Conservation (phyloP, 2,329 filamentous ascomycete species). For the Pseudogymnoascus sp. region DNA sequence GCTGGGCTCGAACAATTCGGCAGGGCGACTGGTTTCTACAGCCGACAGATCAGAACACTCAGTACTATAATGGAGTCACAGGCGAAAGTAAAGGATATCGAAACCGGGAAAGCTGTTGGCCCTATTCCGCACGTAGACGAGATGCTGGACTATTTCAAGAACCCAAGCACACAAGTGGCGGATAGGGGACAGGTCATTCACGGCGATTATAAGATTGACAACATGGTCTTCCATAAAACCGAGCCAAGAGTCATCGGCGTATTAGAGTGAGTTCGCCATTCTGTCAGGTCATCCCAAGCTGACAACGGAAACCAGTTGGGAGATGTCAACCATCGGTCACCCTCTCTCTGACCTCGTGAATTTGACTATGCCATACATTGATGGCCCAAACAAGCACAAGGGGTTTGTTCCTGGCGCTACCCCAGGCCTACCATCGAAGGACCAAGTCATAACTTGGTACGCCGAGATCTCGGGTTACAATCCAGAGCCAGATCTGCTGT, state of each 20-base stretch:
- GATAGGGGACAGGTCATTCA: slow-evolving; percentile 79
- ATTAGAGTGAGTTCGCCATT: slow-evolving; percentile 57
- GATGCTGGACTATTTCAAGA: slow-evolving; percentile 69
- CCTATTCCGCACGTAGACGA: slow-evolving; percentile 76
- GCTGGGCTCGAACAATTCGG: slow-evolving; percentile 70
- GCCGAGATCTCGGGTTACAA: slow-evolving; percentile 63
- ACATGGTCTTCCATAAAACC: slow-evolving; percentile 81
- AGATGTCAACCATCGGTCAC: slow-evolving; percentile 97
- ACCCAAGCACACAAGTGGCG: slow-evolving; percentile 60
- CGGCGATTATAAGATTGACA: slow-evolving; percentile 95
- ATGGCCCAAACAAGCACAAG: slow-evolving; percentile 32
- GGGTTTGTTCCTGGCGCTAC: slow-evolving; percentile 41
- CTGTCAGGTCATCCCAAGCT: background rate
- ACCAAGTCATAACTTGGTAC: slow-evolving; percentile 60
- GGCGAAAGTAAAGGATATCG: slow-evolving; percentile 65
- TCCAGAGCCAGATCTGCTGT: slow-evolving; percentile 52
- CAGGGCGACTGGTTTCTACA: slow-evolving; percentile 69
- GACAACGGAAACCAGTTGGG: slow-evolving; percentile 53
- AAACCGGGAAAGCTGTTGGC: slow-evolving; percentile 69
- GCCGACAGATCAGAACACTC: slow-evolving; percentile 79
- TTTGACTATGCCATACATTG: slow-evolving; percentile 48
- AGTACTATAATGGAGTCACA: slow-evolving; percentile 70
- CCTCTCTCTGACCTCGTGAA: slow-evolving; percentile 87
- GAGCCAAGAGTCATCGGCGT: slow-evolving; percentile 86
- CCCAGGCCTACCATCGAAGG: slow-evolving; percentile 43